Evolutionary conservation across 345 rosid species (phyloP).

Genomic region (Turritis glabra): DNA sequence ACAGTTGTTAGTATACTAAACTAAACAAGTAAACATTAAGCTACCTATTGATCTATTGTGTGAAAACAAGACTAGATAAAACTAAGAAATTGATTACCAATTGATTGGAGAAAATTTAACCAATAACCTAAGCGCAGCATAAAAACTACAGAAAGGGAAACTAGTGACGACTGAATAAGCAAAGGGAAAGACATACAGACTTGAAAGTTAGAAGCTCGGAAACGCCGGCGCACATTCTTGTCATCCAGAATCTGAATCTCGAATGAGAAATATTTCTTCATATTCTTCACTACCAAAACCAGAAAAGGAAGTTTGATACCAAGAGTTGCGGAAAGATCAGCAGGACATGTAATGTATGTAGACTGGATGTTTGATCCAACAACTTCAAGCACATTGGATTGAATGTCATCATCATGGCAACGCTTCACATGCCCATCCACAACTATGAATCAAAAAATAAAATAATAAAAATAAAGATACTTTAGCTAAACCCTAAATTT

Average conservation of each 20-base stretch:
- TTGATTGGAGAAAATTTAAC: background rate
- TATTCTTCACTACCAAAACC: conserved; percentile 87
- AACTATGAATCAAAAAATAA: conserved; percentile 38
- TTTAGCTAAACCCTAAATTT: conserved; percentile 18
- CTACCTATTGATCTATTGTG: background rate
- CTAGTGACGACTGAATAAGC: background rate
- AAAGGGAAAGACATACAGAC: conserved; percentile 71
- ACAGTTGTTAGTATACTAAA: background rate
- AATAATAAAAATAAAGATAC: background rate
- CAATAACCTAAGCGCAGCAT: background rate
- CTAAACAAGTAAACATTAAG: background rate
- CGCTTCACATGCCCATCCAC: conserved; percentile 85
- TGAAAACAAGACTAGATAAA: background rate
- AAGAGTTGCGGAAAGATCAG: conserved; percentile 85
- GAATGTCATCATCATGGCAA: conserved; percentile 84
- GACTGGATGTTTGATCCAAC: conserved; percentile 86
- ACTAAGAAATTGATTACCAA: background rate
- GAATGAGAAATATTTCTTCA: conserved; percentile 90
- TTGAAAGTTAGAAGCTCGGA: conserved; percentile 98
- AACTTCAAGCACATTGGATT: conserved; percentile 87
- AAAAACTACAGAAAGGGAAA: background rate
- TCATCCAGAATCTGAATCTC: conserved; percentile 97
- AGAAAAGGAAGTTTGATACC: conserved; percentile 95
- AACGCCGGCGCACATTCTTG: conserved; percentile 94
- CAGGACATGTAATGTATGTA: conserved; percentile 91